Conservation (phyloP, 352 stramenopile species). For the Lagenidium giganteum region DNA sequence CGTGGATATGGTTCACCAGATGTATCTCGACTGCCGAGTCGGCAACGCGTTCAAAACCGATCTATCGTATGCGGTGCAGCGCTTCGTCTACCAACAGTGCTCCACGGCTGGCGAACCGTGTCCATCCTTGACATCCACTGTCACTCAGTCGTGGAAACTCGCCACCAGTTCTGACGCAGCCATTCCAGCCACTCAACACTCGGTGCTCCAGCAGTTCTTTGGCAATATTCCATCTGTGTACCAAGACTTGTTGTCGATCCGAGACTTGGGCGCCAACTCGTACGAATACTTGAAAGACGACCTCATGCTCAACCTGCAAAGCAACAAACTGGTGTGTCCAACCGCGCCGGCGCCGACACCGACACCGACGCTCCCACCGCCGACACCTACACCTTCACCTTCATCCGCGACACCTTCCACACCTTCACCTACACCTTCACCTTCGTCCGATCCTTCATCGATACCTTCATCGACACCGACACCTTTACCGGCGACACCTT, state of each 20-base stretch:
- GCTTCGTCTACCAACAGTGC: conserved; percentile 33
- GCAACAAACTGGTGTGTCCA: conserved; percentile 23
- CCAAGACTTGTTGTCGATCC: conserved; percentile 22
- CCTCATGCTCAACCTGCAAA: conserved; percentile 19
- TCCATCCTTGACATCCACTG: conserved; percentile 16
- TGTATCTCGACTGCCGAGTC: conserved; percentile 39
- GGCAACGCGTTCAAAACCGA: conserved; percentile 20
- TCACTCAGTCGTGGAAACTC: conserved; percentile 26
- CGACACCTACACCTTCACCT: not conserved
- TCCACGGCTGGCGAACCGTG: conserved; percentile 14
- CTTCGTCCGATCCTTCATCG: no score
- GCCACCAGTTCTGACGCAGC: conserved; percentile 6
- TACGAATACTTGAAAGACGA: conserved; percentile 25
- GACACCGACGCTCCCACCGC: not conserved
- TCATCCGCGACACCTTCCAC: not conserved
- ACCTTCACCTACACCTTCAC: not conserved
- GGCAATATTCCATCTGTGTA: conserved; percentile 13
- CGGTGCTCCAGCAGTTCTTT: conserved; percentile 19
- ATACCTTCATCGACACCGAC: conserved; percentile 3
- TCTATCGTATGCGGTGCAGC: conserved; percentile 17
- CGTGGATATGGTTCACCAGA: conserved; percentile 28
- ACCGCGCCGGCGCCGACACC: conserved; percentile 3
- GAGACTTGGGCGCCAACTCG: conserved; percentile 18
- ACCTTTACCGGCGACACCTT: no score
- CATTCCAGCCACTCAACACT: conserved; percentile 17